Evolutionary conservation across 73 alveolate species (phyloP).

Genomic region (Blepharisma japonicum): DNA sequence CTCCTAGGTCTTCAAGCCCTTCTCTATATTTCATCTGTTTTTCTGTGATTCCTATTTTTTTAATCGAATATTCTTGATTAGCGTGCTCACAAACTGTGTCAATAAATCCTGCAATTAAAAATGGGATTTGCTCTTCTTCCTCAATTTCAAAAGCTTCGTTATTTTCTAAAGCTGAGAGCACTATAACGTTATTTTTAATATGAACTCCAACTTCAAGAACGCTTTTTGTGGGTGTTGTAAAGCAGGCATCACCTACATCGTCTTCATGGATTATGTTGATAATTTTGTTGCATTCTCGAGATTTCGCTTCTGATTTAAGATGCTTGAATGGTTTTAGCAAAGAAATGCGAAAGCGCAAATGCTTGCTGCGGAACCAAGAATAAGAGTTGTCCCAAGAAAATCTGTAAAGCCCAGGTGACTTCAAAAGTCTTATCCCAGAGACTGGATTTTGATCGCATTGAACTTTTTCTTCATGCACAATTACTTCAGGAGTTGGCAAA

Average conservation of each 20-base stretch:
- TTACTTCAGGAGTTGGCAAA: constrained; percentile 11
- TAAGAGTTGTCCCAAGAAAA: constrained; percentile 17
- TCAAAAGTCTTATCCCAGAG: neutral
- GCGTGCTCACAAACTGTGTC: neutral
- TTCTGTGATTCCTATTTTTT: neutral
- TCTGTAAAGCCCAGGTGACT: constrained; percentile 12
- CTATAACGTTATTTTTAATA: neutral
- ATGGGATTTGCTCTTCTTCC: neutral
- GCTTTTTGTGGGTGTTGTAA: neutral
- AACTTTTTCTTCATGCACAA: neutral
- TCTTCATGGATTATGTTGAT: constrained; percentile 16
- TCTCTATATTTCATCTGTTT: neutral
- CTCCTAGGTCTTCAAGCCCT: neutral
- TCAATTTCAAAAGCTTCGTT: neutral
- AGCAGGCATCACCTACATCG: neutral
- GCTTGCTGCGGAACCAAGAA: constrained; percentile 28
- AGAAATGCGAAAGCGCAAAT: neutral
- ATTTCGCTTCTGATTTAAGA: neutral
- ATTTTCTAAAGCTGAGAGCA: neutral
- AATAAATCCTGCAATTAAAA: neutral
- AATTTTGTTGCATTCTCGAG: neutral
- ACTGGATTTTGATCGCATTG: neutral
- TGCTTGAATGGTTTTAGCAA: neutral
- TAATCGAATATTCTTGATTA: neutral
- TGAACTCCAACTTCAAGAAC: constrained; percentile 7